Base-by-base conservation (phyloP, 805 yeast genomes). In the Candida pseudofarinosa region DNA sequence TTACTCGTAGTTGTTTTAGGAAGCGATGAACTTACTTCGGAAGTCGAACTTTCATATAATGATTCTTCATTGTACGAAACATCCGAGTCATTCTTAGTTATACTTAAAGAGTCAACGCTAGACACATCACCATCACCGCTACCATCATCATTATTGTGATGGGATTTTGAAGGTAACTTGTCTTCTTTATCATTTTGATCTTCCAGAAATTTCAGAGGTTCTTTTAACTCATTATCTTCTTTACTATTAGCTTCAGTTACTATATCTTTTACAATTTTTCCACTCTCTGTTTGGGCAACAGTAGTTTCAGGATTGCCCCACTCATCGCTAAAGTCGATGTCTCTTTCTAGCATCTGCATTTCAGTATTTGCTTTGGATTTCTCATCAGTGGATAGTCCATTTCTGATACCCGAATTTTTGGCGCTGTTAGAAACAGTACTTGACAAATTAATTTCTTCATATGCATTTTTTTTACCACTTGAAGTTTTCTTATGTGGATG, bases 291-390 rank as follows among this genome's bases (percentile, higher is more conserved):
- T 33, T 16, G 3, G 16, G 8, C 17, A 5, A 17, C 20, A 3
- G 1, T 33, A 6, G 4, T 6, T 12, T 33, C 15, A 14, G n/a
- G n/a, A 2, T 15, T n/a, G 19, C 19, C 10, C 19, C 19, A 16
- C 26, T 20, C 42, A 16, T 14, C 37, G 14, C 32, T 37, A 20
- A 28, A 34, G 15, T 31, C 46, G 32, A 38, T 38, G 31, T 37
- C 40, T 16, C 19, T 26, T 32, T 6, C 36, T 32, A 17, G 13
- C 16, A 33, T 18, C 12, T 16, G 5, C 10, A 23, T 10, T 23
- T 23, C 28, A 23, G 28, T 10, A 23, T 10, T 10, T 23, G 10
- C 6, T 7, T 10, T 10, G 10, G 10, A 10, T 23, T 23, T 23
- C 28, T n/a, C n/a, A n/a, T n/a, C n/a, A n/a, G n/a, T n/a, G n/a